These are phyloP conservation scores for Cylindrotheca fusiformis DNA, from an alignment of 108 stramenopile genomes.

Conservation along the genomic window DNA sequence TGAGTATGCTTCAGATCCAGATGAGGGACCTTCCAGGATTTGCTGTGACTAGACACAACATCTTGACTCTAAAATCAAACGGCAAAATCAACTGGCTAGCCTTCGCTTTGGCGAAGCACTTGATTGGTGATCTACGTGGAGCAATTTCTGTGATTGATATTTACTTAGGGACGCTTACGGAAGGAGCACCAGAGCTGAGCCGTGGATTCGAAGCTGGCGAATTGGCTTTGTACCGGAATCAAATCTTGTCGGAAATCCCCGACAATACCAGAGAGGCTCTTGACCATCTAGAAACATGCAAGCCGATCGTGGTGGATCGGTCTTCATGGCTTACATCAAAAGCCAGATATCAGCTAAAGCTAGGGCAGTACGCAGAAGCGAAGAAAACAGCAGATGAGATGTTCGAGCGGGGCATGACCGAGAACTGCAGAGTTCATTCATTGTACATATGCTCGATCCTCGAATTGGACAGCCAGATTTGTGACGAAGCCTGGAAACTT, in stretches of 20 bases:
- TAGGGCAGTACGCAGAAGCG: constrained; percentile 72
- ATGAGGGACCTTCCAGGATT: constrained; percentile 94
- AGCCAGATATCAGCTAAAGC: constrained; percentile 68
- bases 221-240: constrained; percentile 89
- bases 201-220: constrained; percentile 89
- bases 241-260: constrained; percentile 76
- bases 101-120: constrained; percentile 90
- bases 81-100: constrained; percentile 92
- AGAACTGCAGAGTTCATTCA: constrained; percentile 88
- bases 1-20: constrained; percentile 89
- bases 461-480: constrained; percentile 41
- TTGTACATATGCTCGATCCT: constrained; percentile 91
- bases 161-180: constrained; percentile 73
- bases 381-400: constrained; percentile 49
- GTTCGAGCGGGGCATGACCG: constrained; percentile 75
- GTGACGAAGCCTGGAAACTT: constrained; percentile 41
- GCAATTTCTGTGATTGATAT: constrained; percentile 88
- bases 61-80: constrained; percentile 83
- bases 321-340: constrained; percentile 63
- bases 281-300: constrained; percentile 67
- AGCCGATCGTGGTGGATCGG: constrained; percentile 67
- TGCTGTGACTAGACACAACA: constrained; percentile 76
- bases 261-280: constrained; percentile 78
- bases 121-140: constrained; percentile 71
- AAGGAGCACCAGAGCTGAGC: constrained; percentile 62